phyloP scores from a whole-genome alignment of 768 basidiomycete genomes.

The Chiua virens region DNA sequence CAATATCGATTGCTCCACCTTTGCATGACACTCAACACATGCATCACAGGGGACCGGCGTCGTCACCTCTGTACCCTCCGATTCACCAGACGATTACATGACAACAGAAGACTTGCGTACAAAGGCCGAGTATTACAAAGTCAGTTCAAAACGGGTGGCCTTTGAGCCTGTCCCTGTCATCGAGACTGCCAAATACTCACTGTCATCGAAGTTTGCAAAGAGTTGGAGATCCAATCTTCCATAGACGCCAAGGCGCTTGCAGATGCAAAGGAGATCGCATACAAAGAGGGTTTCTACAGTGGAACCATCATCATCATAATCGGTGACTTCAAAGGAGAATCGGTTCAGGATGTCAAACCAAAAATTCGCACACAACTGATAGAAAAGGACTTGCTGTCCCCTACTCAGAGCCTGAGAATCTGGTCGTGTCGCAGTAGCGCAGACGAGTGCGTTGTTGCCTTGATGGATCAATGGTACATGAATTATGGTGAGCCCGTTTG shows the following conservation, averaged over 20 bases:
- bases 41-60: slow-evolving; percentile 86
- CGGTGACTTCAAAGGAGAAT: slow-evolving; percentile 86
- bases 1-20: background rate
- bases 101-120: slow-evolving; percentile 90
- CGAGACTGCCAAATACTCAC: slow-evolving; percentile 86
- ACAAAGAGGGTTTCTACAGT: slow-evolving; percentile 97
- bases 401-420: slow-evolving; percentile 94
- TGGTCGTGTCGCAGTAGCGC: slow-evolving; percentile 85
- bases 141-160: slow-evolving; percentile 83
- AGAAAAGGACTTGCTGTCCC: slow-evolving; percentile 73
- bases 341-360: slow-evolving; percentile 88
- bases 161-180: slow-evolving; percentile 88
- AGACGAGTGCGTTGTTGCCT: slow-evolving; percentile 97
- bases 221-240: slow-evolving; percentile 93
- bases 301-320: slow-evolving; percentile 91
- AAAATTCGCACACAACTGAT: slow-evolving; percentile 88
- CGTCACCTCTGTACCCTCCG: slow-evolving; percentile 96
- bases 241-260: slow-evolving; percentile 91
- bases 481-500: slow-evolving; percentile 94
- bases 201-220: slow-evolving; percentile 78
- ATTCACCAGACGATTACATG: slow-evolving; percentile 95
- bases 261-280: slow-evolving; percentile 96
- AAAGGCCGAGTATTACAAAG: slow-evolving; percentile 95
- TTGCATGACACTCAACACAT: slow-evolving; percentile 2
- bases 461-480: slow-evolving; percentile 99